Base-by-base conservation (phyloP, 257 asterid species). In the Nicotiana noctiflora region DNA sequence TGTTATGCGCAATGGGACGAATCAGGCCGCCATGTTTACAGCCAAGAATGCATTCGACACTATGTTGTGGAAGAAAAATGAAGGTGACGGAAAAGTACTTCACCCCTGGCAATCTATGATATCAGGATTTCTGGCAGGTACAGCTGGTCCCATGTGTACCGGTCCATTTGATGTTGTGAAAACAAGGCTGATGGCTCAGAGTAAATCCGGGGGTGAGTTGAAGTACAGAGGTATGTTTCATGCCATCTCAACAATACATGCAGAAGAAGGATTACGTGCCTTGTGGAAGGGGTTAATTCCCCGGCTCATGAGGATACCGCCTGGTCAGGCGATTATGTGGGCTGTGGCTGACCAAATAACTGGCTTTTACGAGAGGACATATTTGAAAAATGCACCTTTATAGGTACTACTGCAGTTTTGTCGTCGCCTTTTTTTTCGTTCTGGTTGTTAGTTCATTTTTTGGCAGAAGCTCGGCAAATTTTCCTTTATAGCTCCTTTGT, bases 151-250 rank as follows among this genome's bases (percentile, higher is more conserved):
- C 0, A 34, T 94, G 0, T 95, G 99, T 77, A 93, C 99, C 0
- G 99, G 98, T 44, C 99, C 99, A n/a, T 95, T 95, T 76, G 99
- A 95, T 77, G 99, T 95, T 7, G 99, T 95, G 70, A 95, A 95
- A 88, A 95, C 99, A 5, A 91, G 99, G 89, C 92, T 95, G 27
- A 95, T 95, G 99, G 99, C 99, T 66, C 99, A 95, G 86, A 89
- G 88, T 87, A 88, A 88, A 67, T 85, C 94, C 3, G 90, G 87
- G n/a, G 97, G 94, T 2, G 94, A 86, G 72, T 15, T 89, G 91
- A 95, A 91, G 83, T 95, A 87, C 82, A 88, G 59, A 82, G 98
- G 99, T 75, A 92, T 95, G 98, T 75, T 95, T 84, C 98, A 93
- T 84, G 97, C 97, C 79, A 95, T 95, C 83, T 65, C 75, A 75